Conservation (phyloP, 2,329 filamentous ascomycete genomes). For the Penicillium sp. region DNA sequence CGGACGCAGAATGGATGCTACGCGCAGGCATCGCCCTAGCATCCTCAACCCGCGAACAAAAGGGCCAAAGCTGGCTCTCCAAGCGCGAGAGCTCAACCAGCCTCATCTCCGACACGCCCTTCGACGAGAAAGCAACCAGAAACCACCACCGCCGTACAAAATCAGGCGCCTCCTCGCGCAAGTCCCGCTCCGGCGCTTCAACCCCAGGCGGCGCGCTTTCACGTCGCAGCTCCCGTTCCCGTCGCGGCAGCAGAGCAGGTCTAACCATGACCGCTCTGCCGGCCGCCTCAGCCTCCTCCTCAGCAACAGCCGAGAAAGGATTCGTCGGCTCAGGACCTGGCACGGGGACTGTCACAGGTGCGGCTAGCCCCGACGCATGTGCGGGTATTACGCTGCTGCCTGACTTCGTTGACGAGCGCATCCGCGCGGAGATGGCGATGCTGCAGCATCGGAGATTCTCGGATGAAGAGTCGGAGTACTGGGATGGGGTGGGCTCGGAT, state of each 20-base stretch:
- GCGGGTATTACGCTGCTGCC: constrained; percentile 34
- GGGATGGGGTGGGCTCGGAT: constrained; percentile 8
- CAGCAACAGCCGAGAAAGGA: neutral
- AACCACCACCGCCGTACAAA: constrained; percentile 27
- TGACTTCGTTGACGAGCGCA: constrained; percentile 52
- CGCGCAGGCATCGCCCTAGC: constrained; percentile 58
- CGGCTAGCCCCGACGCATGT: constrained; percentile 16
- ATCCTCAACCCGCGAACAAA: constrained; percentile 57
- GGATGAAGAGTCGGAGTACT: constrained; percentile 22
- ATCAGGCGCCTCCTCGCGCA: constrained; percentile 25
- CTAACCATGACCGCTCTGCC: constrained; percentile 37
- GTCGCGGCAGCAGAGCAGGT: constrained; percentile 31
- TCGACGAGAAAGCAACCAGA: constrained; percentile 30
- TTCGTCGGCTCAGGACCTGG: constrained; percentile 1
- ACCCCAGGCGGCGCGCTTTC: constrained; percentile 34
- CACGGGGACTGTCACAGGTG: neutral
- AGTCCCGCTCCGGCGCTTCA: constrained; percentile 36
- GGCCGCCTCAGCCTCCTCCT: constrained; percentile 3
- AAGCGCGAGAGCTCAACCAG: constrained; percentile 58
- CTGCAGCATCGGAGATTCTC: constrained; percentile 26
- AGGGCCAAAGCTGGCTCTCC: constrained; percentile 62
- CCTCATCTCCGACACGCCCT: constrained; percentile 44
- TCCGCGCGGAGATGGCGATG: constrained; percentile 41
- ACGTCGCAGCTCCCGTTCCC: constrained; percentile 35
- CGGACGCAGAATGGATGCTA: constrained; percentile 59